Evolutionary conservation across 1,139 yeast genomes (phyloP), one percentile per base, ranked within the genome.

Genomic region (Geotrichum macrosporum): DNA sequence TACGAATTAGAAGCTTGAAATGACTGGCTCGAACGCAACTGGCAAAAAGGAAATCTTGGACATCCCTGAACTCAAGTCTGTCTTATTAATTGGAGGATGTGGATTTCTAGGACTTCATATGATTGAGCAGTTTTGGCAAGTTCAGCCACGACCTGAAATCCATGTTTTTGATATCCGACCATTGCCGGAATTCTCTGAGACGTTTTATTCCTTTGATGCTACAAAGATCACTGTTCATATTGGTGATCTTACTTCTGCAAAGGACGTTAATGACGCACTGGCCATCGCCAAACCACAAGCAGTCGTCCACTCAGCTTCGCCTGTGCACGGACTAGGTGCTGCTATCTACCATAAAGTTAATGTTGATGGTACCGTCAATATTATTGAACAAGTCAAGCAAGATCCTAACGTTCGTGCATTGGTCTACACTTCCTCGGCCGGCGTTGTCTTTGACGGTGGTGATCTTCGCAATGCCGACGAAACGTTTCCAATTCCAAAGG

Each of bases 361-460:
- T 60, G 94, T 94, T 24, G 77, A 78, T 44, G 99, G 99, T 34
- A 94, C 98, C 2, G 70, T 74, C 48, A 85, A 83, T 55, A 75
- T 92, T 33, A 69, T 92, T 38, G 70, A 76, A 35, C 84, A 83
- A 35, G 80, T 89, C 22, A 75, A 80, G 61, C 70, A 68, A 39
- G 52, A 52, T 37, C 50, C 51, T 4, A 53, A 55, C 9, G 68
- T 84, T 2, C 75, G 75, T 49, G 94, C 92, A 0, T 72, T 94
- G 44, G 94, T 94, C 1, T 92, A 89, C 67, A 94, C 99, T 0
- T 88, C 97, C 0, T 87, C 96, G 1, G 97, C 98, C 0, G 97
- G 98, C 55, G 98, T 92, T 21, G 84, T 89, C 34, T 94, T 92
- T 71, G 84, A 92, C 63, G 99, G 99, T 13, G 84, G 78, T 51